Base-by-base conservation (phyloP, 2,329 filamentous ascomycete genomes). In the Trichoderma arundinaceum region DNA sequence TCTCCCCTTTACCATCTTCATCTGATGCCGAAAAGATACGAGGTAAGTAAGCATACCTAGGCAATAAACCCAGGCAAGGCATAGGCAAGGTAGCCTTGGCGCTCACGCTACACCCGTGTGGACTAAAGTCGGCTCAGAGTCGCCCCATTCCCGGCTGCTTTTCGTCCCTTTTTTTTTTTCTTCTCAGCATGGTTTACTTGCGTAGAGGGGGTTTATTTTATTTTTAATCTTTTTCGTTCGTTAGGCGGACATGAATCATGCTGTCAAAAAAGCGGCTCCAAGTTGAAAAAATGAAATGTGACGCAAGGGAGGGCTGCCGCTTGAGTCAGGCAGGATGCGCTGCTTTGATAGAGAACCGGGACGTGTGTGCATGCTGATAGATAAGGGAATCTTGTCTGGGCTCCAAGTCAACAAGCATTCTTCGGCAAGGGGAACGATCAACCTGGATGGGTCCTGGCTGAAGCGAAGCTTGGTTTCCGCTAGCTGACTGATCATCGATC, bases 21-120 rank as follows among this genome's bases (percentile, higher is more conserved):
- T 19, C 58, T 61, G 46, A 52, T 52, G 58, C 58, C 58, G 46
- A 51, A 41, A 58, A 61, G 58, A 61, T 61, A 61, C 58, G 46
- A 61, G 58, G 46, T 19, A 33, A 62, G 48, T 62, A 41, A 44
- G 59, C 59, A 52, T 44, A 17, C 38, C 38, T 44, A 44, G 38
- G 17, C 7, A 57, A 57, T 28, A 28, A 28, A 28, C 22, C 22
- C 22, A 28, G 22, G 22, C 22, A 43, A 32, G 35, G 17, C 19
- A 12, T 35, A 59, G 15, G 33, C 22, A 57, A 17, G 46, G 32
- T 35, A 46, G 39, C 58, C 46, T 61, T 61, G 58, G 46, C 58
- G 58, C 58, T 49, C 44, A 59, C 46, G 44, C 44, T 52, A 44
- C 48, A 41, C 7, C 38, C 38, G 12, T 51, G 48, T 44, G 35